Base-by-base conservation (phyloP, 1,284 basidiomycete genomes). In the Bjerkandera adusta region DNA sequence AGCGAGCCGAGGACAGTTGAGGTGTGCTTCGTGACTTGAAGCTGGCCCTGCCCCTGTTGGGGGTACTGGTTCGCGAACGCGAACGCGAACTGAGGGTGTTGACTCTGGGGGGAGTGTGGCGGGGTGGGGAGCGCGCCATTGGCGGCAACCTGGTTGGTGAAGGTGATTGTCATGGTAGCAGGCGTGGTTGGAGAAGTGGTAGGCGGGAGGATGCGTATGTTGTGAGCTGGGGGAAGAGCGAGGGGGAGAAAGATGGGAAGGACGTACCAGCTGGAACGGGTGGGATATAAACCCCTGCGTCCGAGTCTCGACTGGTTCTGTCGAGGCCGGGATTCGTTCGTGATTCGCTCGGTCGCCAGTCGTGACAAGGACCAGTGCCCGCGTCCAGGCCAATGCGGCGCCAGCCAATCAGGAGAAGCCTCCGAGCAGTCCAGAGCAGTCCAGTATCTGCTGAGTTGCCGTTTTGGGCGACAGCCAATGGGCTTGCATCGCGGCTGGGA, bases 1-100 rank as follows among this genome's bases (percentile, higher is more conserved):
- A 87, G 76, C 26, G 76, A 73, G 52, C 84, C 76, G 57, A 86
- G 76, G 25, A 51, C 29, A 6, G 16, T 32, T 6, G 36, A 8
- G 16, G 47, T 39, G 15, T 37, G 41, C 42, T 48, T 42, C 5
- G 41, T 10, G 20, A 34, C 30, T n/a, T 34, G 41, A 16, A 43
- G 39, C 24, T 36, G 27, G 38, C 38, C 25, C 26, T 15, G 25
- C 12, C 22, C 7, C 25, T 27, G 25, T 41, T 41, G 6, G 38
- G 38, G 3, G 30, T 27, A 15, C 13, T 34, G 21, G 18, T 13
- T 10, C 7, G 46, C 33, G 24, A 5, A 21, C 16, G 26, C 13
- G 25, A 30, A 13, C 16, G 34, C 33, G 41, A 24, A 43, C n/a
- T 29, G 29, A 13, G 29, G 20, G 18, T 33, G 32, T 15, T 8